phyloP scores from a whole-genome alignment of 2,329 filamentous ascomycete genomes.

The Esteya vermicola region DNA sequence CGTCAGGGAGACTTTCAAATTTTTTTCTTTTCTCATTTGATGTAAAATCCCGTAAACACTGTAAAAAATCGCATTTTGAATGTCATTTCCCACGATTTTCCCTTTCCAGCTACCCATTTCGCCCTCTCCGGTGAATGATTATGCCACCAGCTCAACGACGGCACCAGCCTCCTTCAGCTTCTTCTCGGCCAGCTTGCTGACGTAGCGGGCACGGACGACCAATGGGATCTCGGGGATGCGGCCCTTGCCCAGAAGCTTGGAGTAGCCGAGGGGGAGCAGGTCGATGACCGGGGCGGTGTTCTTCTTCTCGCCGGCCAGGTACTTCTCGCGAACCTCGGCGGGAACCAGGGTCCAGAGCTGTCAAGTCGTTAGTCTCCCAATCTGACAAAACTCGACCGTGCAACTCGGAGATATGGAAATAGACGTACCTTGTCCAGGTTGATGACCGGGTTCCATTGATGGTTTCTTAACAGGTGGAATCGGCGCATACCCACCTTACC shows the following conservation, averaged over 20 bases:
- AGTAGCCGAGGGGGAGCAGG: slow-evolving; percentile 92
- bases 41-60: too few relatives aligned
- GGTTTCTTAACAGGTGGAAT: slow-evolving; percentile 93
- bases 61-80: too few relatives aligned
- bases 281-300: slow-evolving; percentile 96
- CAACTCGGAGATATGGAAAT: too few relatives aligned
- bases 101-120: too few relatives aligned
- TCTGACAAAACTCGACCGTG: too few relatives aligned
- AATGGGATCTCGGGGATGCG: slow-evolving; percentile 84
- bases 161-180: slow-evolving; percentile 98
- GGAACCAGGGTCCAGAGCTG: slow-evolving; percentile 95
- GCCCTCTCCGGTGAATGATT: too few relatives aligned
- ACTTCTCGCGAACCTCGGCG: slow-evolving; percentile 81
- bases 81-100: neutral
- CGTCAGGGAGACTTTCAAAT: too few relatives aligned
- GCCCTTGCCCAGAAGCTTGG: slow-evolving; percentile 98
- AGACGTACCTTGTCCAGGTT: slow-evolving; percentile 83
- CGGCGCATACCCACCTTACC: slow-evolving; percentile 91
- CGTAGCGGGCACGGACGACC: slow-evolving; percentile 88
- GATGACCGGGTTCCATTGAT: slow-evolving; percentile 97
- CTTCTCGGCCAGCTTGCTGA: slow-evolving; percentile 91
- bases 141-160: slow-evolving; percentile 90
- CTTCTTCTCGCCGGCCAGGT: slow-evolving; percentile 63
- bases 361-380: too few relatives aligned
- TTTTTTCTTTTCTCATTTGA: neutral